These are phyloP conservation scores for Gossypium rotundifolium DNA, from an alignment of 345 rosid genomes.

Conservation along the genomic window DNA sequence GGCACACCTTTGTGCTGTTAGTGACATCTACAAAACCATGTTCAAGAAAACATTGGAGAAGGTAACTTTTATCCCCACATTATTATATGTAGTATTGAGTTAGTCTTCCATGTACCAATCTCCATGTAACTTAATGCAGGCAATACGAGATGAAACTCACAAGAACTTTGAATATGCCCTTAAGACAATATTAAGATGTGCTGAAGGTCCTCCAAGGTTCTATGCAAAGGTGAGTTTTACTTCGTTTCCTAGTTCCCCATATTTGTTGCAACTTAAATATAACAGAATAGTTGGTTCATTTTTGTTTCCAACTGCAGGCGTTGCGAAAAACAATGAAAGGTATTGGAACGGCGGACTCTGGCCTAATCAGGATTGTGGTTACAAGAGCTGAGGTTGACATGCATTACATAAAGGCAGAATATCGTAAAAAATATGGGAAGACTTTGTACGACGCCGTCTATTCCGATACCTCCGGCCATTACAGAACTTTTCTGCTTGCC, in stretches of 20 bases:
- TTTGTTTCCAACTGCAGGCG: not conserved
- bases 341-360: conserved; percentile 47
- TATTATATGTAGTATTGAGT: not conserved
- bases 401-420: conserved; percentile 44
- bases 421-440: conserved; percentile 43
- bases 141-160: conserved; percentile 44
- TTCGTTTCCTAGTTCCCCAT: not conserved
- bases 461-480: conserved; percentile 57
- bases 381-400: conserved; percentile 57
- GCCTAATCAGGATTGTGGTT: conserved; percentile 46
- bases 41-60: conserved; percentile 36
- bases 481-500: conserved; percentile 49
- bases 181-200: conserved; percentile 45
- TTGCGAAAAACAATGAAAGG: conserved; percentile 41
- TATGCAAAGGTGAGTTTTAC: conserved; percentile 40
- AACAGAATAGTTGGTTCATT: too few species aligned
- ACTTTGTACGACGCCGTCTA: conserved; percentile 41
- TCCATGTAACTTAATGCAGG: conserved; percentile 19
- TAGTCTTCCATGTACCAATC: not conserved
- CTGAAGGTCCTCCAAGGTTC: conserved; percentile 47
- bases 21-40: conserved; percentile 29
- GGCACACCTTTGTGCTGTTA: conserved; percentile 49
- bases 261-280: too few species aligned
- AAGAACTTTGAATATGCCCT: conserved; percentile 47
- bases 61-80: conserved; percentile 21